These are phyloP conservation scores for Calycina marina DNA, from an alignment of 2,329 filamentous ascomycete species.

Conservation along the genomic window DNA sequence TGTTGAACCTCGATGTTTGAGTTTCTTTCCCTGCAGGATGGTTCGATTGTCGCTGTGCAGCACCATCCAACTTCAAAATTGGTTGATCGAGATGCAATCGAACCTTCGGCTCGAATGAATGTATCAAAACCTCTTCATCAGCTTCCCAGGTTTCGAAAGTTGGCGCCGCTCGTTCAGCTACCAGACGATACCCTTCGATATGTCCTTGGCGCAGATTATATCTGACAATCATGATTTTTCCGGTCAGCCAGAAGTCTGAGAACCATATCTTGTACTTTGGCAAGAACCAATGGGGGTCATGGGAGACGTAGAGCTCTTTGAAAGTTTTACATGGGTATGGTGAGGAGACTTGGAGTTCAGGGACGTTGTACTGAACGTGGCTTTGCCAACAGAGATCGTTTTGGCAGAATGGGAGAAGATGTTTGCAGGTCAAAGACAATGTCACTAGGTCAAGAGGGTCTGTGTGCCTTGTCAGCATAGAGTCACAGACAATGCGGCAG, in stretches of 20 bases:
- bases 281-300: slow-evolving; percentile 77
- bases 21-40: too few relatives aligned
- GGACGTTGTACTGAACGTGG: slow-evolving; percentile 54
- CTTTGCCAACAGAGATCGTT: slow-evolving; percentile 60
- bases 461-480: too few relatives aligned
- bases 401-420: slow-evolving; percentile 41
- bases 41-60: too few relatives aligned
- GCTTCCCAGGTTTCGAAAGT: slow-evolving; percentile 48
- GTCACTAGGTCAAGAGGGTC: slow-evolving; percentile 46
- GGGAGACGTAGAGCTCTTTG: slow-evolving; percentile 55
- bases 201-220: slow-evolving; percentile 60
- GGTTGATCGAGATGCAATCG: slow-evolving; percentile 63
- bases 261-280: slow-evolving; percentile 76
- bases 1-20: too few relatives aligned
- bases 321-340: slow-evolving; percentile 48
- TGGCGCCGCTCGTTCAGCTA: slow-evolving; percentile 45
- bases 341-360: slow-evolving; percentile 34
- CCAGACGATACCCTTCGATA: slow-evolving; percentile 68
- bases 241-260: slow-evolving; percentile 55
- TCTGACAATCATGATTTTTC: slow-evolving; percentile 60
- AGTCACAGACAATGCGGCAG: too few relatives aligned
- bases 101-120: slow-evolving; percentile 56
- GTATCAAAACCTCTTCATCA: slow-evolving; percentile 51
- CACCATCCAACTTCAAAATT: too few relatives aligned
- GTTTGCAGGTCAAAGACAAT: slow-evolving; percentile 45